Conservation (phyloP, 1,139 yeast species). For the Yarrowia galli region DNA sequence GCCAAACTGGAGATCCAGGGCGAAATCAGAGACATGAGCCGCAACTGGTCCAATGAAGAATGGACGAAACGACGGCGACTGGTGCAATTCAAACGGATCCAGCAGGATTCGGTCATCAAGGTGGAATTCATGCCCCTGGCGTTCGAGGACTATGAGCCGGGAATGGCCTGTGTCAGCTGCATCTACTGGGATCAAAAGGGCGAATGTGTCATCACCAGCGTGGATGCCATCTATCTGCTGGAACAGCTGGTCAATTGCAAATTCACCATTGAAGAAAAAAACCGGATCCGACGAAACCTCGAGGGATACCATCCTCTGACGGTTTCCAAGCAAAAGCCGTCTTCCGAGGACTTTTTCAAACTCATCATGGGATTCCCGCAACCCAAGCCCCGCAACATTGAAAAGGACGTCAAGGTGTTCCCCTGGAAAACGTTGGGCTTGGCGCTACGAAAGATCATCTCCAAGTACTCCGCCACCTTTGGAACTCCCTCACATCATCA, state of each 20-base stretch:
- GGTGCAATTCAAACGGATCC: conserved; percentile 50
- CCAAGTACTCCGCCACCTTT: conserved; percentile 59
- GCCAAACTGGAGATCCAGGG: conserved; percentile 51
- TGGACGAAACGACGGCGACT: conserved; percentile 49
- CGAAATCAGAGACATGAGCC: conserved; percentile 50
- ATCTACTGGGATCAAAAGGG: conserved; percentile 65
- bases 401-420: conserved; percentile 74
- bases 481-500: conserved; percentile 28
- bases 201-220: conserved; percentile 66
- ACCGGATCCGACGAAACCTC: conserved; percentile 70
- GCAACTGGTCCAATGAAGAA: conserved; percentile 50
- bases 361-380: conserved; percentile 68
- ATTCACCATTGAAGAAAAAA: conserved; percentile 73
- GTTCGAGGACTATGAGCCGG: conserved; percentile 48
- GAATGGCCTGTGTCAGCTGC: conserved; percentile 59
- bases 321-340: conserved; percentile 59
- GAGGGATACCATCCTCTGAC: conserved; percentile 72
- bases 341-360: conserved; percentile 59
- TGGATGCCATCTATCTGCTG: conserved; percentile 65
- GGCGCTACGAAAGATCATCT: conserved; percentile 67
- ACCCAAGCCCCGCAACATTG: conserved; percentile 76
- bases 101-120: conserved; percentile 50
- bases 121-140: conserved; percentile 50
- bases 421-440: conserved; percentile 62
- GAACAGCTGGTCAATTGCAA: conserved; percentile 65